Base-by-base conservation (phyloP, 2,329 filamentous ascomycete genomes). In the Penicillium expansum region DNA sequence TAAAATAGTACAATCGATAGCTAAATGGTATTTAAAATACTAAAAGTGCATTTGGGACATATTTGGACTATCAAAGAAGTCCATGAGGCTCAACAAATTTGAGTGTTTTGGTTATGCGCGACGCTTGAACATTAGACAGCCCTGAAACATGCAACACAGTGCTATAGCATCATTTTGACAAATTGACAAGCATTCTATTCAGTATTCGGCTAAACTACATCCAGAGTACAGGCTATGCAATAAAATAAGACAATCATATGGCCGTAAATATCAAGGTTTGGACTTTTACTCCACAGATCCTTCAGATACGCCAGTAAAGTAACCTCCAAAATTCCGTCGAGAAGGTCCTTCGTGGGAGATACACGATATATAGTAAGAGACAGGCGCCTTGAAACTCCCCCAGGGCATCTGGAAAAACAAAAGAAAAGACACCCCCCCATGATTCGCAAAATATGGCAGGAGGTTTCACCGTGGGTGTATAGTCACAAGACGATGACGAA, bases 321-420 rank as follows among this genome's bases (percentile, higher is more conserved):
- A 57, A 61, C 24, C 55, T 57, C 59, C 57, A 61, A 62, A 61
- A 48, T 61, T 57, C 56, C 62, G 60, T 55, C 64, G 47, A 61
- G 27, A 52, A 53, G 60, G 37, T 48, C 51, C 56, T 48, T 55
- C 56, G 56, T 45, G 55, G 57, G 47, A 59, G 52, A 56, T 57
- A 57, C 56, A 55, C 50, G 51, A 59, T 53, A 60, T 56, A 62
- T 56, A 52, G 41, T 47, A 53, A 61, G 49, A 47, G 50, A 58
- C 22, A 53, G 38, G 61, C 64, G 62, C 64, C 64, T 56, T 58
- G 24, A 56, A 58, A 66, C 60, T 55, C 58, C 64, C 64, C 61
- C 50, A 35, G 52, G 43, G 32, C 50, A 54, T 53, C 38, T 58
- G 24, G 24, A 43, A 48, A 37, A 55, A 20, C 39, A 13, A 49